A percentile compares a stretch with the other conserved stretches of the same genome.
Evolutionary conservation across 176 grass and related monocot species (phyloP).

Genomic region (Ensete glaucum): DNA sequence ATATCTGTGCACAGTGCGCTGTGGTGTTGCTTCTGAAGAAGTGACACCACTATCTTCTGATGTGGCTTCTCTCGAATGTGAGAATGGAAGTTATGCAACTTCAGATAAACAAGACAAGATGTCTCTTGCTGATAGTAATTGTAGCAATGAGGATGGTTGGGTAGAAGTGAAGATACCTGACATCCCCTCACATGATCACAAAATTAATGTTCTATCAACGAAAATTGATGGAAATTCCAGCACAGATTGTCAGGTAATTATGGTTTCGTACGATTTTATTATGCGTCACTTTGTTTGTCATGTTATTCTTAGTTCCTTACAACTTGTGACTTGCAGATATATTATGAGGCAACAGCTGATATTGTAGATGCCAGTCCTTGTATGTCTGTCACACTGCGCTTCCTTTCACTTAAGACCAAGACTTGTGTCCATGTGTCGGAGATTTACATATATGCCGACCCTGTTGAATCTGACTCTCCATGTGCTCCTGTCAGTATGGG

Average conservation of each 20-base stretch:
- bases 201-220: conserved; percentile 23
- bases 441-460: conserved; percentile 82
- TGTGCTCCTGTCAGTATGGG: conserved; percentile 19
- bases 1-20: conserved; percentile 81
- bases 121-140: conserved; percentile 27
- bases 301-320: conserved; percentile 6
- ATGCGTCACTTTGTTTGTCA: background rate
- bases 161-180: conserved; percentile 44
- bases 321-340: conserved; percentile 36
- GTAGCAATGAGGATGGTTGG: conserved; percentile 21
- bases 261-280: background rate
- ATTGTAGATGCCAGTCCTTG: conserved; percentile 81
- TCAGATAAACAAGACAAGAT: conserved; percentile 39
- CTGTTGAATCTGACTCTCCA: conserved; percentile 29
- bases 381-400: conserved; percentile 53
- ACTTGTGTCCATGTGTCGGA: conserved; percentile 70
- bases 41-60: conserved; percentile 20
- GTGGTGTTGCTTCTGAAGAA: conserved; percentile 43
- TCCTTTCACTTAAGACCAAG: conserved; percentile 83
- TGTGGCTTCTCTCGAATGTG: conserved; percentile 30
- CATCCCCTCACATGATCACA: conserved; percentile 23
- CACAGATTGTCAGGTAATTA: conserved; percentile 42
- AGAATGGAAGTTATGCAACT: conserved; percentile 19
- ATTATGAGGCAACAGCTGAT: conserved; percentile 92
- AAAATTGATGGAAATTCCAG: conserved; percentile 22